Percentiles rank a stretch among this genome's conserved stretches.
Evolutionary conservation across 257 asterid genomes (phyloP).

Genomic region (Leptodermis oblonga): DNA sequence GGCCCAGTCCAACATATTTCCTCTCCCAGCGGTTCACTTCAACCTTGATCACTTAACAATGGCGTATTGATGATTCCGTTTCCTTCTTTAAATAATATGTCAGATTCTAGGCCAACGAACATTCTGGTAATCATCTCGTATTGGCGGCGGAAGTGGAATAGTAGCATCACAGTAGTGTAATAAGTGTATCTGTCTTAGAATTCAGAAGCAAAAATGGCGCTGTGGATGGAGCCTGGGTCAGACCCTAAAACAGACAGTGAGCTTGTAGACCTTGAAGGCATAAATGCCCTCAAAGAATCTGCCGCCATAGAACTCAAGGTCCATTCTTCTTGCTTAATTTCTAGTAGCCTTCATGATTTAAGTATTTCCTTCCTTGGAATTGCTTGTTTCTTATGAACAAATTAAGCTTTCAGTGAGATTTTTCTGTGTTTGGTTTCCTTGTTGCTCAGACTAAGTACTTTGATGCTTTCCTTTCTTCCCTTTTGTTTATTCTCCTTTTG

Average conservation of each 20-base stretch:
- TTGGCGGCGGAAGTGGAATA: not conserved
- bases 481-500: not conserved
- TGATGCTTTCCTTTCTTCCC: not conserved
- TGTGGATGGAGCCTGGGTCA: constrained; percentile 74
- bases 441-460: not conserved
- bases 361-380: not conserved
- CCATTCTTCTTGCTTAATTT: not conserved
- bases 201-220: constrained; percentile 39
- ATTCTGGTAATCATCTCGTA: not conserved
- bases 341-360: not conserved
- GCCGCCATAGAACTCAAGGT: constrained; percentile 89
- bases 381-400: not conserved
- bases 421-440: not conserved
- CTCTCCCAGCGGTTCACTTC: not conserved
- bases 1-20: not conserved
- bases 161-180: too few relatives aligned
- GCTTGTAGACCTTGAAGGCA: constrained; percentile 61
- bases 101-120: not conserved
- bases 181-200: too few relatives aligned
- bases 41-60: not conserved
- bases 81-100: not conserved
- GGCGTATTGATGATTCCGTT: not conserved
- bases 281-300: constrained; percentile 70
- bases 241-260: constrained; percentile 56
- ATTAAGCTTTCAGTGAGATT: not conserved